Evolutionary conservation across 108 stramenopile genomes (phyloP).

Genomic region (Mayamaea pseudoterrestris): DNA sequence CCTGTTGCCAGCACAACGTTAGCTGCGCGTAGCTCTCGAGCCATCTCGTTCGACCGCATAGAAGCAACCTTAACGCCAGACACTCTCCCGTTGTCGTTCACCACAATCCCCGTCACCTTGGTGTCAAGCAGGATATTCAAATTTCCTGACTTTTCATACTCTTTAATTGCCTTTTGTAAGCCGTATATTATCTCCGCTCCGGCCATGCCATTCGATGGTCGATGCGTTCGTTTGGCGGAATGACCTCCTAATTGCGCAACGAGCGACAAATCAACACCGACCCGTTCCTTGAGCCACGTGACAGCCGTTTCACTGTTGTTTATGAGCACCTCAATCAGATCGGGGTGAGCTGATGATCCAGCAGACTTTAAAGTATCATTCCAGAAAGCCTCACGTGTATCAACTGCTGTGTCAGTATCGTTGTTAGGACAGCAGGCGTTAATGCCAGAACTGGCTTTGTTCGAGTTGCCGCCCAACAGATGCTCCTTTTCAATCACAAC

Average conservation of each 20-base stretch:
- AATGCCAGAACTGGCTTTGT: constrained; percentile 88
- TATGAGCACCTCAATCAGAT: constrained; percentile 65
- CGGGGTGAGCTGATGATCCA: constrained; percentile 43
- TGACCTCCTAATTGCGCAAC: constrained; percentile 87
- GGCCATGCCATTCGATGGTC: constrained; percentile 79
- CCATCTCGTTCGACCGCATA: constrained; percentile 3
- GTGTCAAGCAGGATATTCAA: constrained; percentile 67
- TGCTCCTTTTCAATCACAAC: constrained; percentile 82
- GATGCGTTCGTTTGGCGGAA: constrained; percentile 71
- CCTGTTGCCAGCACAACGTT: constrained; percentile 84
- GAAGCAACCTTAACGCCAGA: constrained; percentile 40
- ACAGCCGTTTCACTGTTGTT: constrained; percentile 66
- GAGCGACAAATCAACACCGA: constrained; percentile 70
- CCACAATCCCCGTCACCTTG: constrained; percentile 41
- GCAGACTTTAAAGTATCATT: constrained; percentile 74
- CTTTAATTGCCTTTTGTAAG: constrained; percentile 66
- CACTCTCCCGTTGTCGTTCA: constrained; percentile 38
- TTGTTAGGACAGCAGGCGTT: constrained; percentile 54
- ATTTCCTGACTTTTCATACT: constrained; percentile 60
- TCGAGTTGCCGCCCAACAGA: constrained; percentile 83
- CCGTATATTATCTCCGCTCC: constrained; percentile 84
- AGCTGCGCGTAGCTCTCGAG: constrained; percentile 27
- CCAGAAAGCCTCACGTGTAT: constrained; percentile 56
- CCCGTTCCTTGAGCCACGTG: constrained; percentile 65
- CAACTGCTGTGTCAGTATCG: constrained; percentile 20